Evolutionary conservation across 257 asterid species (phyloP).

Genomic region (Solanum chilense): DNA sequence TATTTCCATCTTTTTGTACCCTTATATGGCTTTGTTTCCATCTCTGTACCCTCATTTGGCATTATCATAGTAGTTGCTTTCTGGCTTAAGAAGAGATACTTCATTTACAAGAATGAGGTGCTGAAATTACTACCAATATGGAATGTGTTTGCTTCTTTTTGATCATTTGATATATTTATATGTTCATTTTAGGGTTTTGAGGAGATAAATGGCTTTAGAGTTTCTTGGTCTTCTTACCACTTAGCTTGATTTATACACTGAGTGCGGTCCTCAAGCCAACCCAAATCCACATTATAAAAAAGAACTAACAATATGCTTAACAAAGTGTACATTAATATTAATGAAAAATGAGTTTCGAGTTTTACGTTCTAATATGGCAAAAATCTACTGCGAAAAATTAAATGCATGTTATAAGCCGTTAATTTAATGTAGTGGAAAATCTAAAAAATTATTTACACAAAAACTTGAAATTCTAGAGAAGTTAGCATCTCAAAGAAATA

Average conservation of each 20-base stretch:
- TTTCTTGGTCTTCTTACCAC: background rate
- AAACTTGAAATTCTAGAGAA: background rate
- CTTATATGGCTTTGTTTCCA: background rate
- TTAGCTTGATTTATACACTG: background rate
- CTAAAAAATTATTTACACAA: background rate
- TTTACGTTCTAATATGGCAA: background rate
- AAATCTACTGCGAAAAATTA: background rate
- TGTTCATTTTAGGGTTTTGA: background rate
- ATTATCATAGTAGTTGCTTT: background rate
- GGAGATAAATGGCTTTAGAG: background rate
- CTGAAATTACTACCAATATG: background rate
- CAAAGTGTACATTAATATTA: background rate
- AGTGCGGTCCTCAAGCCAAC: background rate
- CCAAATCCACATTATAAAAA: background rate
- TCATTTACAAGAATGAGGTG: background rate
- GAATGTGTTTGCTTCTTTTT: background rate
- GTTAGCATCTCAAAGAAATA: background rate
- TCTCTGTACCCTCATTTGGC: background rate
- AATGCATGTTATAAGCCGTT: background rate
- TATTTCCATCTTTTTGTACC: background rate
- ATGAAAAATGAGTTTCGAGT: background rate
- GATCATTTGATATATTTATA: background rate
- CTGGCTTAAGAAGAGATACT: background rate
- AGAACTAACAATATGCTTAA: background rate
- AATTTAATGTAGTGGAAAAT: background rate